A percentile compares a stretch with the other conserved stretches of the same genome.
Conservation (phyloP, 495 filamentous ascomycete species). For the Peziza echinospora region DNA sequence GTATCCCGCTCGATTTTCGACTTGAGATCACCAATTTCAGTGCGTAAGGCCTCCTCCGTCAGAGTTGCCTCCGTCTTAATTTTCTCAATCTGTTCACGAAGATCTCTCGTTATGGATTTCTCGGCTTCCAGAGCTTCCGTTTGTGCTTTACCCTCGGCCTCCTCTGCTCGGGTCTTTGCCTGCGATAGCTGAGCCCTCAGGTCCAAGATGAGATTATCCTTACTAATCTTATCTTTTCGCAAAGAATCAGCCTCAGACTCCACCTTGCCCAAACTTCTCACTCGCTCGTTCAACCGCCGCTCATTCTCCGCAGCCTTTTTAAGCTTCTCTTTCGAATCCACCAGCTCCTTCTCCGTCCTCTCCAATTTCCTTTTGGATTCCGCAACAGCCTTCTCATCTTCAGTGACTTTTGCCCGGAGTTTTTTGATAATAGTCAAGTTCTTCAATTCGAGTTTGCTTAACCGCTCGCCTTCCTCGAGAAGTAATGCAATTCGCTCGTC, state of each 20-base stretch:
- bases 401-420: constrained; percentile 37
- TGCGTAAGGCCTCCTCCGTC: constrained; percentile 42
- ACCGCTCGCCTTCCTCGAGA: constrained; percentile 78
- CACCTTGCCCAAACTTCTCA: constrained; percentile 40
- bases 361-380: constrained; percentile 39
- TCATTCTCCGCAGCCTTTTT: constrained; percentile 46
- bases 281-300: constrained; percentile 39
- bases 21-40: constrained; percentile 45
- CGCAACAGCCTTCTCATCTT: constrained; percentile 42
- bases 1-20: constrained; percentile 53
- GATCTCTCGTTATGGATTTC: constrained; percentile 37
- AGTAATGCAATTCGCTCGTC: constrained; percentile 75
- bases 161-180: constrained; percentile 40
- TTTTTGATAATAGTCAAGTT: constrained; percentile 68
- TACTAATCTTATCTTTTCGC: constrained; percentile 40
- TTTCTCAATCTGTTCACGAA: constrained; percentile 52
- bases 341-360: constrained; percentile 41
- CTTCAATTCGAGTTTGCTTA: constrained; percentile 66
- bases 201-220: constrained; percentile 42
- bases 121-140: constrained; percentile 51
- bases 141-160: constrained; percentile 42
- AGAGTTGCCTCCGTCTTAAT: constrained; percentile 57
- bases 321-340: constrained; percentile 33
- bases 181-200: constrained; percentile 50
- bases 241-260: constrained; percentile 50